Evolutionary conservation across 805 yeast genomes (phyloP).

Genomic region (Myxozyma sirexii): DNA sequence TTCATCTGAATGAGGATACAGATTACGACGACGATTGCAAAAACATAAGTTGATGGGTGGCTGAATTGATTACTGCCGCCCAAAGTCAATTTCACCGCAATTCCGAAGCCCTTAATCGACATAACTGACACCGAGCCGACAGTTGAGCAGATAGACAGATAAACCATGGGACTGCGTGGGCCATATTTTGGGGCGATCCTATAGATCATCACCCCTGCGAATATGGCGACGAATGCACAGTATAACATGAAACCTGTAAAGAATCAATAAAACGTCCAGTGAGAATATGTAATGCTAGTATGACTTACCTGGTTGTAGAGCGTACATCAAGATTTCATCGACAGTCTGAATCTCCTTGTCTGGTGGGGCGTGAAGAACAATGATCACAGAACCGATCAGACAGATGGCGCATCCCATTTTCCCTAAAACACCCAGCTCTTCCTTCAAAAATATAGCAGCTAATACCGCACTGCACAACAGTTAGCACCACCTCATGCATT

Average conservation of each 20-base stretch:
- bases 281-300: neutral
- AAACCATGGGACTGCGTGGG: slow-evolving; percentile 79
- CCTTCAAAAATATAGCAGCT: slow-evolving; percentile 82
- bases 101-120: slow-evolving; percentile 91
- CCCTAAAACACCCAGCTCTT: slow-evolving; percentile 84
- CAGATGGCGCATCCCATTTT: slow-evolving; percentile 93
- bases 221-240: slow-evolving; percentile 61
- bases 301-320: slow-evolving; percentile 59
- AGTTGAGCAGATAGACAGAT: slow-evolving; percentile 83
- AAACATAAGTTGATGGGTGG: slow-evolving; percentile 80
- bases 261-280: neutral
- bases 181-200: slow-evolving; percentile 82
- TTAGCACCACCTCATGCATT: neutral
- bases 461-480: slow-evolving; percentile 60
- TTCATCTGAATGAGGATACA: slow-evolving; percentile 92
- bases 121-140: slow-evolving; percentile 91
- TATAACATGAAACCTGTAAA: slow-evolving; percentile 64
- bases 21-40: slow-evolving; percentile 72
- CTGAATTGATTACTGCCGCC: slow-evolving; percentile 86
- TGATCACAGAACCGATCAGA: slow-evolving; percentile 81
- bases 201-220: slow-evolving; percentile 77
- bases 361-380: slow-evolving; percentile 91
- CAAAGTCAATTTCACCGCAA: slow-evolving; percentile 81
- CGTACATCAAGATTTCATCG: slow-evolving; percentile 81
- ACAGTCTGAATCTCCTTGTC: slow-evolving; percentile 87